These are phyloP conservation scores for Mycena crocata DNA, from an alignment of 768 basidiomycete species.

Conservation along the genomic window DNA sequence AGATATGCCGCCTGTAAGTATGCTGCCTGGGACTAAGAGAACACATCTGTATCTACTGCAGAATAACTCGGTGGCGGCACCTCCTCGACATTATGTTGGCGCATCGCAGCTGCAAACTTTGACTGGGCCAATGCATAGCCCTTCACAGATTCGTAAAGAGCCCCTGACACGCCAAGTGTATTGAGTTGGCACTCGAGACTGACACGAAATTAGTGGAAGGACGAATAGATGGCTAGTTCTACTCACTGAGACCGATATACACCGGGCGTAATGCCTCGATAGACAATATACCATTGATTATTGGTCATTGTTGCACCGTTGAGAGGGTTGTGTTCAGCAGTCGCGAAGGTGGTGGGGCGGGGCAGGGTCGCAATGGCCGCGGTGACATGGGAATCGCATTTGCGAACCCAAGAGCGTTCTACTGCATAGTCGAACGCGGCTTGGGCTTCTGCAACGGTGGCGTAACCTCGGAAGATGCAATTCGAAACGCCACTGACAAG, in stretches of 20 bases:
- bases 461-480: neutral
- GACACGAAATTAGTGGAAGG: too few species aligned
- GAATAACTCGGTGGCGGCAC: too few species aligned
- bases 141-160: neutral
- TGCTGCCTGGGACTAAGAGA: too few species aligned
- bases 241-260: neutral
- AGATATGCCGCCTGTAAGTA: too few species aligned
- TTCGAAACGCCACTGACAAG: neutral
- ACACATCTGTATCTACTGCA: too few species aligned
- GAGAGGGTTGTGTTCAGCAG: neutral
- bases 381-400: neutral
- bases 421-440: neutral
- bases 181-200: constrained; percentile 15
- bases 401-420: neutral
- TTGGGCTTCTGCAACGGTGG: neutral
- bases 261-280: neutral
- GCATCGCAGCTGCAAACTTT: neutral
- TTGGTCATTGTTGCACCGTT: neutral
- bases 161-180: neutral
- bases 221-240: too few species aligned
- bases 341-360: too few species aligned
- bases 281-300: neutral
- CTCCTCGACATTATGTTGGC: too few species aligned
- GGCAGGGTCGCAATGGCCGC: neutral
- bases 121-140: neutral